A percentile compares a stretch with the other conserved stretches of the same genome.
Evolutionary conservation across 768 basidiomycete species (phyloP).

Genomic region (Naganishia vishniacii): DNA sequence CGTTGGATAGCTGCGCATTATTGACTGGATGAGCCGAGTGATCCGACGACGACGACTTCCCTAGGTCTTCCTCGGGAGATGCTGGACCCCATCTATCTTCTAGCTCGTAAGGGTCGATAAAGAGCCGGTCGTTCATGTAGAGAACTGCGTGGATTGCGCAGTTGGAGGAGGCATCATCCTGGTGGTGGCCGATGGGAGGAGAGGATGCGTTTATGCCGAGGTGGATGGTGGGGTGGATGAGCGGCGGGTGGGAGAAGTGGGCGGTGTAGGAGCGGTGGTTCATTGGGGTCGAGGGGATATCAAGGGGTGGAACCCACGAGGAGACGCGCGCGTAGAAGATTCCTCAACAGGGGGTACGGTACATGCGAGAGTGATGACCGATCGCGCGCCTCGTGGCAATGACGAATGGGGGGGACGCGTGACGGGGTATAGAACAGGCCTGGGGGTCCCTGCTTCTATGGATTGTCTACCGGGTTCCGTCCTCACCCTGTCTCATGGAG

Average conservation of each 20-base stretch:
- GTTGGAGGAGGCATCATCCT: background rate
- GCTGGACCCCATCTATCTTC: slow-evolving; percentile 7
- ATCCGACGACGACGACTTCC: too few relatives aligned
- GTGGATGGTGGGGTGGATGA: slow-evolving; percentile 19
- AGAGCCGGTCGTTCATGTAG: slow-evolving; percentile 19
- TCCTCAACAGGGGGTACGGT: background rate
- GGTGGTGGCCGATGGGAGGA: background rate
- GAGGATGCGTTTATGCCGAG: background rate
- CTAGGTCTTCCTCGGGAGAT: too few relatives aligned
- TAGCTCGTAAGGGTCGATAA: slow-evolving; percentile 24
- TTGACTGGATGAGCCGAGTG: too few relatives aligned
- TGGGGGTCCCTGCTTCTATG: too few relatives aligned
- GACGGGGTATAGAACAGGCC: too few relatives aligned
- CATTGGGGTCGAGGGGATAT: background rate
- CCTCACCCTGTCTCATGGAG: background rate
- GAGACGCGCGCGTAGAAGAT: background rate
- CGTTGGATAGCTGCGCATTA: too few relatives aligned
- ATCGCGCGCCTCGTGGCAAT: background rate
- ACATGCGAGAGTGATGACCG: too few relatives aligned
- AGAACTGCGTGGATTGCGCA: slow-evolving; percentile 4
- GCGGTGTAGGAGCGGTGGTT: background rate
- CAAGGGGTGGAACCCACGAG: background rate
- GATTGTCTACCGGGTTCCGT: too few relatives aligned
- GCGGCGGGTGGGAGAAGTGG: slow-evolving; percentile 10
- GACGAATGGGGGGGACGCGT: slow-evolving; percentile 8